Percentiles rank a stretch among this genome's conserved stretches.
phyloP scores from a whole-genome alignment of 805 yeast genomes.

The Saccharomycopsis synnaedendra region DNA sequence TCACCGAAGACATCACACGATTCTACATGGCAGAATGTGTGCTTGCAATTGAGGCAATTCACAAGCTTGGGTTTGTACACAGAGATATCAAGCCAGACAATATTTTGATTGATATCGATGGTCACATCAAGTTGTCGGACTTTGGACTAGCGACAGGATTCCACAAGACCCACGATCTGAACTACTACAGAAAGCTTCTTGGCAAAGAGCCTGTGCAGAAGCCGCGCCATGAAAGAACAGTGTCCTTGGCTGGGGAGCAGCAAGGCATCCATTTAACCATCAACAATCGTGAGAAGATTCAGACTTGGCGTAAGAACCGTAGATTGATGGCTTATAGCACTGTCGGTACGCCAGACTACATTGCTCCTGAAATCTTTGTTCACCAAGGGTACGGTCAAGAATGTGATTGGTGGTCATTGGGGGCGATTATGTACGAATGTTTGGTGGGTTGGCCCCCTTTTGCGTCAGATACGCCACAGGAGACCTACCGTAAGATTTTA shows the following conservation, averaged over 20 bases:
- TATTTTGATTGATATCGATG: conserved; percentile 70
- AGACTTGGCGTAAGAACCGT: conserved; percentile 38
- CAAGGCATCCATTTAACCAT: conserved; percentile 27
- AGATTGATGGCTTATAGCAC: conserved; percentile 40
- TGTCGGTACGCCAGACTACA: conserved; percentile 25
- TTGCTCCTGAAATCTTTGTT: conserved; percentile 17
- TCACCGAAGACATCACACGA: conserved; percentile 85
- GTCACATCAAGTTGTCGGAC: conserved; percentile 60
- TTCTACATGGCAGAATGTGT: conserved; percentile 96
- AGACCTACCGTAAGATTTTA: conserved; percentile 35
- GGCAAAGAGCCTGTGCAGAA: conserved; percentile 27
- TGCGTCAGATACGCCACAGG: conserved; percentile 38
- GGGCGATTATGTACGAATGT: conserved; percentile 42
- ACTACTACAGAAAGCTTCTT: conserved; percentile 76
- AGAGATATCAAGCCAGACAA: conserved; percentile 98
- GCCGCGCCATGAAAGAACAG: conserved; percentile 19
- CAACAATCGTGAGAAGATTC: conserved; percentile 39
- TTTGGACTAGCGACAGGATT: conserved; percentile 81
- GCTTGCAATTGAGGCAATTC: conserved; percentile 88
- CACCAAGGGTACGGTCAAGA: conserved; percentile 42
- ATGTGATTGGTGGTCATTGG: conserved; percentile 44
- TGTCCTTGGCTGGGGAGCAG: conserved; percentile 20
- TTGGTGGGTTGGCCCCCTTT: conserved; percentile 42
- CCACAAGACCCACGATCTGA: conserved; percentile 85
- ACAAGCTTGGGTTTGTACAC: conserved; percentile 87